phyloP scores from a whole-genome alignment of 352 stramenopile species.

The Phytopythium kandeliae region DNA sequence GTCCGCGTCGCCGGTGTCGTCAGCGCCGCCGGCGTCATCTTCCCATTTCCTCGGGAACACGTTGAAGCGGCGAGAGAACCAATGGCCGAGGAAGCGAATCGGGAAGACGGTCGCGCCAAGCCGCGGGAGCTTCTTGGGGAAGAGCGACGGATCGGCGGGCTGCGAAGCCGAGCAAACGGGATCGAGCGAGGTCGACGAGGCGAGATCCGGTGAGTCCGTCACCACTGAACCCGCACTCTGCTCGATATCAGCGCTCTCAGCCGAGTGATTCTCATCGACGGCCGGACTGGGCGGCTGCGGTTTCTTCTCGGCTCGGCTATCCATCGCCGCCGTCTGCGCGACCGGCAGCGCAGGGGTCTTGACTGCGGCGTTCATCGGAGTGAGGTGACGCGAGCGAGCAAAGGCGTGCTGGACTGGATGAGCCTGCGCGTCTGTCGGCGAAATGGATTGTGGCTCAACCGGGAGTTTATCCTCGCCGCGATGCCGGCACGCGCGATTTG shows the following conservation, averaged over 20 bases:
- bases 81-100: constrained; percentile 26
- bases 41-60: constrained; percentile 8
- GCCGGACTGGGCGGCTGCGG: neutral
- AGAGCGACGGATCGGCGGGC: constrained; percentile 3
- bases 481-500: neutral
- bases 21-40: neutral
- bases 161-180: too few relatives aligned
- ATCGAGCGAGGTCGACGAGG: neutral
- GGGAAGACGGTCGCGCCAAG: constrained; percentile 25
- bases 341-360: neutral
- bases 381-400: neutral
- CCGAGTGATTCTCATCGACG: neutral
- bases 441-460: neutral
- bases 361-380: neutral
- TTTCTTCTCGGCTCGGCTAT: neutral
- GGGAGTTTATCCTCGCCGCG: too few relatives aligned
- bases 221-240: neutral
- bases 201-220: too few relatives aligned
- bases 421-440: neutral
- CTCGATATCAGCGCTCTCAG: neutral
- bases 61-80: constrained; percentile 17
- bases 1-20: neutral
- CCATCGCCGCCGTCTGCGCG: neutral
- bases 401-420: neutral
- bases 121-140: constrained; percentile 22